A percentile compares a stretch with the other conserved stretches of the same genome.
Evolutionary conservation across 2,329 filamentous ascomycete genomes (phyloP).

Genomic region (Alternaria dauci): DNA sequence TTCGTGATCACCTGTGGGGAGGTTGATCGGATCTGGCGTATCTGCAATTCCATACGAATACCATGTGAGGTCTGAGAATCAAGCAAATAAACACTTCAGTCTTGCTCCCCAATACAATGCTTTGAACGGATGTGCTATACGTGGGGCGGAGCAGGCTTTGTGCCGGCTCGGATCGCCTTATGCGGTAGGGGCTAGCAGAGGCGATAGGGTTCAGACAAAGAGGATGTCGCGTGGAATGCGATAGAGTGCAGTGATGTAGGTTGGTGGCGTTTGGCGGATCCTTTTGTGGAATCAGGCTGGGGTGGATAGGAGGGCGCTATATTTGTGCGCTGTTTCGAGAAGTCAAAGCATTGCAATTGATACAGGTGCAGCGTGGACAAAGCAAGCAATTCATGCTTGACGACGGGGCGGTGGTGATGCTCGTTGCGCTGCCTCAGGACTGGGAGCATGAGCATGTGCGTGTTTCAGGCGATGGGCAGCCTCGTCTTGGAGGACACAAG

Average conservation of each 20-base stretch:
- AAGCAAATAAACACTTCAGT: slow-evolving; percentile 33
- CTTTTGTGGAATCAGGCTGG: background rate
- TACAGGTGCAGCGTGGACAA: background rate
- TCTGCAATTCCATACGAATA: slow-evolving; percentile 48
- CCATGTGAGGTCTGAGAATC: slow-evolving; percentile 30
- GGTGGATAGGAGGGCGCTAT: slow-evolving; percentile 6
- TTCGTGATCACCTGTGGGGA: slow-evolving; percentile 46
- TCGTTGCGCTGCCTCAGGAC: slow-evolving; percentile 10
- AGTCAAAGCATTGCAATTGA: slow-evolving; percentile 7
- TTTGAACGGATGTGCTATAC: slow-evolving; percentile 2
- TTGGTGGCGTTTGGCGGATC: slow-evolving; percentile 13
- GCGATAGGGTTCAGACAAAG: background rate
- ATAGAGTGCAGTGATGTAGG: background rate
- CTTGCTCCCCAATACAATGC: background rate
- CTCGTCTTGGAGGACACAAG: slow-evolving; percentile 2
- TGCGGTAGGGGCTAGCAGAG: background rate
- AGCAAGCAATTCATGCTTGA: background rate
- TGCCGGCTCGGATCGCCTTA: background rate
- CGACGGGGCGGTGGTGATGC: background rate
- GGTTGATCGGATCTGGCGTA: slow-evolving; percentile 38
- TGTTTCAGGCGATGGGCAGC: slow-evolving; percentile 11
- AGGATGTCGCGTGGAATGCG: background rate
- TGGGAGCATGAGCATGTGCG: slow-evolving; percentile 12
- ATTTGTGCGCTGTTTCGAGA: slow-evolving; percentile 5
- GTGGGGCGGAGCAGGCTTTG: slow-evolving; percentile 1